Evolutionary conservation across 352 stramenopile species (phyloP), one percentile per base, ranked within the genome.

Genomic region (Phytophthora idaei): DNA sequence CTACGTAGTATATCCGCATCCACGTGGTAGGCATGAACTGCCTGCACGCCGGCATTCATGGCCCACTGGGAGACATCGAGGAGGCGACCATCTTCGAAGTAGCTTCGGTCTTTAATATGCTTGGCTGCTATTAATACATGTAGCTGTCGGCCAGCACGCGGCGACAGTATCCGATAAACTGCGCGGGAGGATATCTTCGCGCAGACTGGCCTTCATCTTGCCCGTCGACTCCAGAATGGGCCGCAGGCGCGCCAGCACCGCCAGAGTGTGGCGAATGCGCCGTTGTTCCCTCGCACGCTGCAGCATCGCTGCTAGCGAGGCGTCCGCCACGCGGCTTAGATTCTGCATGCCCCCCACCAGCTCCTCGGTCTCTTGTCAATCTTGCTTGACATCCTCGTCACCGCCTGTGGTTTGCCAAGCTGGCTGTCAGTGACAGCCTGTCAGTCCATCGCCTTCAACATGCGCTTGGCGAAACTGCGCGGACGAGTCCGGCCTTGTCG

Each of bases 251-350:
- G 77, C 71, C 25, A 95, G 71, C 54, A 95, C 85, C 3, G 73
- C 76, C 27, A 93, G 72, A 4, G 85, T 90, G 61, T 93, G 89
- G 36, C 82, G 80, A 66, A 92, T 93, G 3, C 79, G 78, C 12
- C 85, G 83, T 63, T 93, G 83, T 61, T 93, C 85, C 51, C 90
- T 89, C 25, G 80, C 80, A 7, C 85, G 78, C 55, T 90, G 68
- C 2, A 95, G 69, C 87, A 95, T 87, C n/a, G 90, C 75, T 1
- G 84, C 89, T 28, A 95, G 66, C 11, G 83, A 91, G 31, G 71
- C 74, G 57, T 95, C 83, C 0, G 85, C 81, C 32, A 88, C 78
- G 8, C 76, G 67, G 47, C 81, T 88, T 32, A 95, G 68, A 3
- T 67, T 79, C 48, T 79, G 77, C 77, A 87, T 89, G 34, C 86